Base-by-base conservation (phyloP, 2,329 filamentous ascomycete genomes). In the Alternaria alternata region DNA sequence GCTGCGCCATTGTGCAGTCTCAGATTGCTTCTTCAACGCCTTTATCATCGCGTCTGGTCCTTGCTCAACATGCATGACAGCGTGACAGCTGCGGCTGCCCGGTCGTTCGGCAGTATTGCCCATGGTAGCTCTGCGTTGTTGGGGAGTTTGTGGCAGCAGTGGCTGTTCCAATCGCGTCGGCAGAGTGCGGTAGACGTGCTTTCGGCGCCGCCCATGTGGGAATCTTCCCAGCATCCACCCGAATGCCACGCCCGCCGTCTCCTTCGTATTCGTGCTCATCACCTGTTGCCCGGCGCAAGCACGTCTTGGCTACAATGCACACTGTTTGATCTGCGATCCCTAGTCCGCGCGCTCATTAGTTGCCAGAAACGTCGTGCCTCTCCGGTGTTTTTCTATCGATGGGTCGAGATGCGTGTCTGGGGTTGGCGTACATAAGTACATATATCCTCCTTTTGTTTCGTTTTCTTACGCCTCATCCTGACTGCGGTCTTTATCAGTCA, bases 291-390 rank as follows among this genome's bases (percentile, higher is more conserved):
- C 30, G 41, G 22, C 24, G 22, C 18, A 22, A 28, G 46, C 46
- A 18, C 12, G n/a, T 55, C 56, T 59, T 59, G 56, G 56, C 56
- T 43, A 26, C 20, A 24, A 24, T 43, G 51, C 51, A 28, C 51
- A 30, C n/a, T 43, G 52, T 42, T 38, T 39, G 51, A 54, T 56
- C 39, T 32, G 32, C 41, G 49, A 47, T 49, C 22, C 55, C 24
- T 56, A 56, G 57, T 52, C 22, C 30, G 52, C 24, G 39, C 57
- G 57, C 57, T 44, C 57, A 32, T 59, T 59, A 56, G 57, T 48
- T 59, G 20, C 57, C 57, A 34, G 44, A 59, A 56, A n/a, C 57
- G 38, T 49, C 52, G 34, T 55, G 44, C 38, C 18, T 59, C 20
- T 44, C 44, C 38, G 57, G 54, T 42, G 38, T 26, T 59, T 49